A percentile compares a stretch with the other conserved stretches of the same genome.
These are phyloP conservation scores for Polyporus arcularius DNA, from an alignment of 768 basidiomycete genomes.

Conservation along the genomic window DNA sequence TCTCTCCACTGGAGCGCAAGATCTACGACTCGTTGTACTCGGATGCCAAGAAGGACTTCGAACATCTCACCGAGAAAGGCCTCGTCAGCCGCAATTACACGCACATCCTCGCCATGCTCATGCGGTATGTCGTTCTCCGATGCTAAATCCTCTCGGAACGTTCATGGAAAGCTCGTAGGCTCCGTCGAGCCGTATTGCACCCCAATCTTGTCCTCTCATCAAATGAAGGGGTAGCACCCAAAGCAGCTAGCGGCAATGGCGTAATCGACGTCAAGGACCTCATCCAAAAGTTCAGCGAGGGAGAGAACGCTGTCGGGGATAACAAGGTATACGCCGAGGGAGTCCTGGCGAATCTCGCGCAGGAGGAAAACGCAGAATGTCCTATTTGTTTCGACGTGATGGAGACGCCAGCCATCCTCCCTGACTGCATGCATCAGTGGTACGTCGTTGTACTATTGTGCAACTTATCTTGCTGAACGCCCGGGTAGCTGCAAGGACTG, in stretches of 20 bases:
- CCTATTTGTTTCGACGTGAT: slow-evolving; percentile 81
- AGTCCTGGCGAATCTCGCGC: slow-evolving; percentile 59
- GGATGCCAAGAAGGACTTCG: slow-evolving; percentile 78
- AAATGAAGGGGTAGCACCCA: slow-evolving; percentile 41
- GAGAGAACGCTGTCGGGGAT: slow-evolving; percentile 30
- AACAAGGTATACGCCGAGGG: slow-evolving; percentile 58
- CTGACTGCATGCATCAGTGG: slow-evolving; percentile 79
- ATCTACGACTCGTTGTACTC: slow-evolving; percentile 88
- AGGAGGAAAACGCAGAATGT: slow-evolving; percentile 60
- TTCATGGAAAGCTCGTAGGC: slow-evolving; percentile 38
- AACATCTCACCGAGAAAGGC: slow-evolving; percentile 77
- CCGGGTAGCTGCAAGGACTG: slow-evolving; percentile 83
- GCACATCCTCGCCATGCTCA: slow-evolving; percentile 91
- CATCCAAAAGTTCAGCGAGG: slow-evolving; percentile 51
- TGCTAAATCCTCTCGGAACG: background rate
- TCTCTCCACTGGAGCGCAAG: slow-evolving; percentile 77
- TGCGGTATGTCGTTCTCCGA: slow-evolving; percentile 59
- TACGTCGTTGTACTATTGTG: slow-evolving; percentile 33
- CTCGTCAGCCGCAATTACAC: slow-evolving; percentile 79
- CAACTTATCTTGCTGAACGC: background rate
- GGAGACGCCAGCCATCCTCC: slow-evolving; percentile 69
- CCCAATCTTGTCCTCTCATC: slow-evolving; percentile 75
- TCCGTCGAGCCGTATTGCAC: slow-evolving; percentile 92
- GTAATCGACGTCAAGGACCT: slow-evolving; percentile 59
- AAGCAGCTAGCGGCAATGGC: slow-evolving; percentile 42